Evolutionary conservation across 163 green algal genomes (phyloP), one percentile per base, ranked within the genome.

Genomic region (Dunaliella salina): DNA sequence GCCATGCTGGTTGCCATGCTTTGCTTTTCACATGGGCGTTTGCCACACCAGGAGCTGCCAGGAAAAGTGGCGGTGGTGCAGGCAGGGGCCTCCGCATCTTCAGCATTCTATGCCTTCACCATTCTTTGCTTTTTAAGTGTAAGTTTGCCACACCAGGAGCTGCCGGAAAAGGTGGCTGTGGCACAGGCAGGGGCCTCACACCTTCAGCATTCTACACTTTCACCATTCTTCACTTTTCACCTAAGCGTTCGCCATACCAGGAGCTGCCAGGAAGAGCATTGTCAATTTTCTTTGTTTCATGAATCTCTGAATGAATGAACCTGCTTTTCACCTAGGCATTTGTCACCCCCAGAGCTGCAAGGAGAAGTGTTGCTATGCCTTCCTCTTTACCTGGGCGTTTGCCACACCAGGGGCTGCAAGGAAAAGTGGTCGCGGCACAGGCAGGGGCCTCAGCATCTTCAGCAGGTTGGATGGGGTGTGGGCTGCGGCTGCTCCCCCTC

Each of bases 231-330:
- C n/a, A n/a, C n/a, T n/a, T 95, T 18, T 18, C 57, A 69, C 57
- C 57, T 69, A 82, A 1, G 94, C 95, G 84, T 98, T 98, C 46
- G 95, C 95, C 35, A 98, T 95, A 25, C 95, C 95, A 0, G 95
- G 95, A 0, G 95, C 95, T 17, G 95, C 94, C 59, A 98, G 90
- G 90, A 98, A 98, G 83, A 98, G 91, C n/a, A n/a, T n/a, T n/a
- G n/a, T 50, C 40, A 50, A 50, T 50, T 3, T 50, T 50, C 40
- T 8, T 50, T 50, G 40, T 15, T 50, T 50, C 8, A 50, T 50
- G 40, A 8, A 50, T 50, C 4, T n/a, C n/a, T n/a, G n/a, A n/a
- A n/a, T n/a, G n/a, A n/a, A 50, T 50, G 40, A 8, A 50, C 8
- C 4, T 50, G 40, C 40, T 50, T 50, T 50, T 50, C 22, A 75